A percentile compares a stretch with the other conserved stretches of the same genome.
These are phyloP conservation scores for Alternaria sp. DNA, from an alignment of 2,329 filamentous ascomycete genomes.

Conservation along the genomic window DNA sequence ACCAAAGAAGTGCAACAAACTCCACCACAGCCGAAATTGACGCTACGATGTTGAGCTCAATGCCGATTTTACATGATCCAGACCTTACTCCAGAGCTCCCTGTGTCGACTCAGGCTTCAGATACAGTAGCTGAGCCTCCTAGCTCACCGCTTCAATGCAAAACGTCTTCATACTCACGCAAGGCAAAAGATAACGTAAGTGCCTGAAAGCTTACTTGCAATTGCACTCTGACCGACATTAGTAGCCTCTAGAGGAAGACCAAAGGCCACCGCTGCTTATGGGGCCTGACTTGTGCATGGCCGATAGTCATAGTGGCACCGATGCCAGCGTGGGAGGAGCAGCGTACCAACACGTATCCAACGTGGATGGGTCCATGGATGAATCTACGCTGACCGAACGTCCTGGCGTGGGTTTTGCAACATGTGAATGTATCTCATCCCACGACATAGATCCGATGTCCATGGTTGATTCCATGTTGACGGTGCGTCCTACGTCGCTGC, in stretches of 20 bases:
- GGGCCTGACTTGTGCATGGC: neutral
- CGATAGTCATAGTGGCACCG: neutral
- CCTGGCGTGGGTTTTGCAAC: no score
- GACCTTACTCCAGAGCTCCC: neutral
- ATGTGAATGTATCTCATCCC: no score
- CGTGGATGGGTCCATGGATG: no score
- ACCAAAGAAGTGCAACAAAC: neutral
- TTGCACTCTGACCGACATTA: conserved; percentile 4
- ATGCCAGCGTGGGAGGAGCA: no score
- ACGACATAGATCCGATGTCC: no score
- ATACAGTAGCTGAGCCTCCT: neutral
- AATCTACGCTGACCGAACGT: no score
- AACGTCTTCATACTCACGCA: neutral
- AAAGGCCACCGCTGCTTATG: neutral
- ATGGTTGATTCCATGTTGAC: no score
- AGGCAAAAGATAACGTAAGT: neutral
- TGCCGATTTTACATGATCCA: neutral
- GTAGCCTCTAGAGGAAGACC: neutral
- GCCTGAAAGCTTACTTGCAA: neutral
- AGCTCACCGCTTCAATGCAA: no score
- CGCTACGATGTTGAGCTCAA: neutral
- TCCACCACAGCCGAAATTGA: neutral
- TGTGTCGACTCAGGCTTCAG: neutral
- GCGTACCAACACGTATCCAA: no score
- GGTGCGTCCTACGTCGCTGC: no score